Evolutionary conservation across 495 filamentous ascomycete genomes (phyloP).

Genomic region (Penicillium bialowiezense): DNA sequence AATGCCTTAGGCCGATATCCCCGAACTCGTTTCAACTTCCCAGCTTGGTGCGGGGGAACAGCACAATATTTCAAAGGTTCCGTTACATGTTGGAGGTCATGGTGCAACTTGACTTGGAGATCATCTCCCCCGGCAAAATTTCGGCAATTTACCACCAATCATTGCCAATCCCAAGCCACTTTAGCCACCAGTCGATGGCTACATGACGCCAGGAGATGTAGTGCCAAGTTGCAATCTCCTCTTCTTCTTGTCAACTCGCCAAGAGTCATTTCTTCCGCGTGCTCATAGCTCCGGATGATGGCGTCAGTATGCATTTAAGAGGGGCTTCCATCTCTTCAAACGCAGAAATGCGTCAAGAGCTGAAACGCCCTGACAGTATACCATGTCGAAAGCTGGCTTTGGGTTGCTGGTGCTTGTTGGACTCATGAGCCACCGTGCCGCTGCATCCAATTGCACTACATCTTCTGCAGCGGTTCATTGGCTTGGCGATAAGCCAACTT

Average conservation of each 20-base stretch:
- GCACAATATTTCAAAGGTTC: no score
- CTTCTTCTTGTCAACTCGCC: not conserved
- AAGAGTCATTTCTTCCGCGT: not conserved
- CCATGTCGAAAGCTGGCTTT: not conserved
- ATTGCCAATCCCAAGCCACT: no score
- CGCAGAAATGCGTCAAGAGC: not conserved
- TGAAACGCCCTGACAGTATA: not conserved
- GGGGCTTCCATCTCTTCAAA: not conserved
- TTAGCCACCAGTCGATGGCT: no score
- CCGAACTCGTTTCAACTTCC: no score
- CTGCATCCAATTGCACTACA: not conserved
- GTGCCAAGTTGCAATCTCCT: not conserved
- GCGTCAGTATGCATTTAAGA: not conserved
- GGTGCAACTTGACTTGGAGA: no score
- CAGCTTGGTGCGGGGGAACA: no score
- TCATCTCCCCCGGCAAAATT: no score
- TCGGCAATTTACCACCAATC: no score
- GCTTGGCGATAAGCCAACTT: slow-evolving; percentile 33
- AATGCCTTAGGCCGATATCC: no score
- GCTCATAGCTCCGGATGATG: not conserved
- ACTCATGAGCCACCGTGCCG: not conserved
- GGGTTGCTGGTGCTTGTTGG: not conserved
- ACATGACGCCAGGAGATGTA: no score
- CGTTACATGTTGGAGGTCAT: no score
- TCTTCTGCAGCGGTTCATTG: slow-evolving; percentile 25